Evolutionary conservation across 2,329 filamentous ascomycete species (phyloP), one percentile per base, ranked within the genome.

Genomic region (Cercospora janseana): DNA sequence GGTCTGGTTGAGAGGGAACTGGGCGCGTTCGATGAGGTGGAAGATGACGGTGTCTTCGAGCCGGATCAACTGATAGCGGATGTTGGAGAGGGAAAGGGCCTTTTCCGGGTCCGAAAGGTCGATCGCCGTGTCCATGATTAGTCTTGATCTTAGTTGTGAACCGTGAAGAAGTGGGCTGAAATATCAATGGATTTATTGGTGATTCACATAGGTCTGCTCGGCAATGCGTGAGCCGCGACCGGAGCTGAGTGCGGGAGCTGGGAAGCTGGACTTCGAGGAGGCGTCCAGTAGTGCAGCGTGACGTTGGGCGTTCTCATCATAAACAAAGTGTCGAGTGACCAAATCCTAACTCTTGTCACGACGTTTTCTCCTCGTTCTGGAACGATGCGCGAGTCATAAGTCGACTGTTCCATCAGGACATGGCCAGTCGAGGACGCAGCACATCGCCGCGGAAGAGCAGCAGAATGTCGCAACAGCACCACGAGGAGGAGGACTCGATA

Each of bases 11-110:
- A 94, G 79, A 3, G 92, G 89, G 70, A 97, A 98, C 70, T 98
- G 93, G n/a, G 92, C 92, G 31, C 93, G 86, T 74, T 98, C 93
- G 66, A 97, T 97, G 29, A 98, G 78, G 72, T 95, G 87, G 72
- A 95, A 96, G 60, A 88, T 95, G 66, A 98, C 97, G 55, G 92
- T 97, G 68, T 98, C 93, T 75, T 98, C 93, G 13, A 97, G 80
- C 15, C 93, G 93, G 66, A 93, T 98, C 65, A 66, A 57, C 49
- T 67, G 64, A 54, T 89, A 95, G 57, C 93, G 88, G 69, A 97
- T 98, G 67, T 93, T 89, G 56, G 83, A 79, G 41, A 98, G 80
- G 68, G 97, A 91, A 63, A 98, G 76, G 12, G 92, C 91, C 75
- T 88, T 87, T 60, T 82, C 82, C 66, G 85, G 81, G 71, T 97